Conservation (phyloP, 441 rosid genomes). For the Sinapis alba region DNA sequence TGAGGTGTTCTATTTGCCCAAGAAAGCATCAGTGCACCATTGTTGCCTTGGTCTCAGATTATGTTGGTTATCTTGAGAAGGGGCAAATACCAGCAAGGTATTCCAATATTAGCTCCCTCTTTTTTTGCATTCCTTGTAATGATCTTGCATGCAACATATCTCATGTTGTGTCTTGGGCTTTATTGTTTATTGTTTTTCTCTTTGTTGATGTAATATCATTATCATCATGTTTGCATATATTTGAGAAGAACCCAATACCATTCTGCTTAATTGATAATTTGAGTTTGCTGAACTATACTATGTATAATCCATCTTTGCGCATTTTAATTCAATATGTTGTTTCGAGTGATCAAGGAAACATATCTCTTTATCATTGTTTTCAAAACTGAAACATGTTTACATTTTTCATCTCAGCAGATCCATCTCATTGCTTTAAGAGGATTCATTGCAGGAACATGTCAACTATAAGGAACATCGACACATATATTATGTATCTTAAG, state of each 20-base stretch:
- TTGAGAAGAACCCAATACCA: background rate
- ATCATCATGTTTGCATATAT: background rate
- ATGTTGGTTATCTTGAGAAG: no score
- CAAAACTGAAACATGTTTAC: background rate
- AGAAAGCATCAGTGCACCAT: no score
- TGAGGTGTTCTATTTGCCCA: no score
- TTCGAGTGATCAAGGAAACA: background rate
- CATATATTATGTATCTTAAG: background rate
- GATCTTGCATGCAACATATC: no score
- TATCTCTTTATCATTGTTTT: background rate
- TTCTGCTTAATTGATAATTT: no score
- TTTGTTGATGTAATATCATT: background rate
- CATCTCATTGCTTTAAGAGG: background rate
- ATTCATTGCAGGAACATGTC: background rate
- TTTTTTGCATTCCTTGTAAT: no score
- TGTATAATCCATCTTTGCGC: background rate
- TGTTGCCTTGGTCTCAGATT: no score
- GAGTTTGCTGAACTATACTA: background rate
- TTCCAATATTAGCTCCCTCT: no score
- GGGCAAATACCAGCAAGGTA: no score
- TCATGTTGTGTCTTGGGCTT: no score
- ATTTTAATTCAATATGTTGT: background rate
- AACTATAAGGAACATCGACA: background rate
- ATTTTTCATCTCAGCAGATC: background rate
- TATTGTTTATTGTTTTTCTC: background rate